A percentile compares a stretch with the other conserved stretches of the same genome.
Conservation (phyloP, 768 basidiomycete species). For the Sistotremastrum niveocremeum region DNA sequence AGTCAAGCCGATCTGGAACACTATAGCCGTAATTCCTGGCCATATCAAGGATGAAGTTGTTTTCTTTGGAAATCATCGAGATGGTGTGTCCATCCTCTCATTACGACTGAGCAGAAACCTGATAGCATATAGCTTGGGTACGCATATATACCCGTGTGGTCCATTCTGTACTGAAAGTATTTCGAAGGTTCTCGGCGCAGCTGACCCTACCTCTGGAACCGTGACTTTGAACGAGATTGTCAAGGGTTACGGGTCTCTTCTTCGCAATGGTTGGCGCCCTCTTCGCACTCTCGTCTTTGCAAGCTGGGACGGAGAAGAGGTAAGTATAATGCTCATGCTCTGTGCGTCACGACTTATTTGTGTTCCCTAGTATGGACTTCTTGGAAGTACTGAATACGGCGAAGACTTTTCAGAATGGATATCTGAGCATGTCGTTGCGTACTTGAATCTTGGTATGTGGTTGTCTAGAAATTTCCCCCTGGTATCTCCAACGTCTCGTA, state of each 20-base stretch:
- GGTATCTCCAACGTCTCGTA: conserved; percentile 7
- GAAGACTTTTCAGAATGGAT: conserved; percentile 86
- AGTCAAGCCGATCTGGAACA: conserved; percentile 86
- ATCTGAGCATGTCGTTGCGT: conserved; percentile 65
- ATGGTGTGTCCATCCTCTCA: conserved; percentile 36
- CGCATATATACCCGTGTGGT: neutral
- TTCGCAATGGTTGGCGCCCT: conserved; percentile 72
- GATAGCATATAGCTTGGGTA: conserved; percentile 10
- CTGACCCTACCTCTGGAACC: conserved; percentile 71
- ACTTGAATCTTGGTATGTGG: conserved; percentile 60
- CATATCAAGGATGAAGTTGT: conserved; percentile 77
- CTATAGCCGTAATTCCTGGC: conserved; percentile 72
- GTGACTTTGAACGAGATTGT: conserved; percentile 67
- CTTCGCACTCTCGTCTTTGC: conserved; percentile 61
- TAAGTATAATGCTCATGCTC: conserved; percentile 11
- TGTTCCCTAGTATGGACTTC: conserved; percentile 38
- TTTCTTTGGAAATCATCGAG: conserved; percentile 78
- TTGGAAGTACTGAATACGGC: conserved; percentile 87
- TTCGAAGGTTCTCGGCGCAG: conserved; percentile 56
- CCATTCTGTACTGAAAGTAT: too few relatives aligned
- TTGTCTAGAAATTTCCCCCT: neutral
- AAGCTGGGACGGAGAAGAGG: conserved; percentile 65
- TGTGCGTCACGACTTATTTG: neutral
- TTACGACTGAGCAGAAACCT: neutral
- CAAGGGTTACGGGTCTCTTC: conserved; percentile 54